Evolutionary conservation across 2,329 filamentous ascomycete genomes (phyloP), one percentile per base, ranked within the genome.

Genomic region (Xylaria sp.): DNA sequence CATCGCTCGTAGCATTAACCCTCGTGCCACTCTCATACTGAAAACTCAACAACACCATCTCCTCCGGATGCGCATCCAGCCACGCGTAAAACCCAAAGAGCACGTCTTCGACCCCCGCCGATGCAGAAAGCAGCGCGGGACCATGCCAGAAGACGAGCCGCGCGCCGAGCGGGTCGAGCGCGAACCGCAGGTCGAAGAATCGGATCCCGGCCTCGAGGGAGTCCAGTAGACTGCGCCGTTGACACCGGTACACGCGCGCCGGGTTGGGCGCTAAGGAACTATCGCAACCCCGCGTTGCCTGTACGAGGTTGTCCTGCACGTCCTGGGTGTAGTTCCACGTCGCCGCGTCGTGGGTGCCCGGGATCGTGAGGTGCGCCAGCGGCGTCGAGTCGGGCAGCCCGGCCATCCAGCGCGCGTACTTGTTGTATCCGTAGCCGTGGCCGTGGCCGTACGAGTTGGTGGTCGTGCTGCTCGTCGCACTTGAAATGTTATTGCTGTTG

Each of bases 151-250:
- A 87, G 2, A 85, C 81, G 0, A 87, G 76, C 1, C 76, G 79
- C 9, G 76, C 80, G 61, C 82, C 83, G 2, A 81, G 82, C 2
- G 82, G 79, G 71, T 87, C 85, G 39, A 83, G 78, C 2, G 84
- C 84, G 72, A 83, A 84, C n/a, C 84, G 79, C 48, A 87, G 75
- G 71, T 87, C 85, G 66, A 87, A 85, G 44, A 81, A 85, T 18
- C 85, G 82, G 15, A 86, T 81, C 7, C 85, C 85, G 32, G 78
- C 78, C 55, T 83, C 78, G 0, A 87, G 79, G 75, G 83, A 82
- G 23, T 76, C 75, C 15, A 80, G 72, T 0, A 86, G 58, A 48
- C 69, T 66, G 3, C 60, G 60, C 2, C 79, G 73, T 71, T 87
- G 85, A 70, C 84, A 86, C 12, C 81, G 80, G 69, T 81, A 85